Base-by-base conservation (phyloP, 1,284 basidiomycete species). In the Rugosomyces carneus region DNA sequence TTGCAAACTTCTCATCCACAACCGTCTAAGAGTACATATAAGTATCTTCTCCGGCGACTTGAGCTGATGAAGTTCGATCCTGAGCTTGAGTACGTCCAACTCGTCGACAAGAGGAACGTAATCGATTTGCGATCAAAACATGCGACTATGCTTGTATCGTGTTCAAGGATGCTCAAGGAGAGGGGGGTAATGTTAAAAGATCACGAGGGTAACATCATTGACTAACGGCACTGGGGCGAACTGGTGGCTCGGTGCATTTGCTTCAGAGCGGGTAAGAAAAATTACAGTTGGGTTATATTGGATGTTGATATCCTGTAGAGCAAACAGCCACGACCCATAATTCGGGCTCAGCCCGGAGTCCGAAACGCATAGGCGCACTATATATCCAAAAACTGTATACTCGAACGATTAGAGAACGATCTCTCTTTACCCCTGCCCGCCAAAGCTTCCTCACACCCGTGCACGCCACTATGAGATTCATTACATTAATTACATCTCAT, bases 111-210 rank as follows among this genome's bases (percentile, higher is more conserved):
- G 18, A 37, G 44, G 7, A 51, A 47, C 21, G 48, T 52, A 2
- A 39, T 9, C 7, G 42, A 51, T 29, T 20, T 55, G 5, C 10
- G 32, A 19, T 26, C 39, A 18, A 48, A 46, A 35, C 53, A 53
- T 48, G 34, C 19, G 27, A 19, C 9, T 5, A 24, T 40, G 16
- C 38, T 55, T 21, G 35, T 24, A 8, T 8, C 1, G 10, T 40
- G 45, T 37, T 11, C 49, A 5, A 23, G 24, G 6, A 47, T 49
- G 26, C 49, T 53, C 8, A 36, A 21, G 10, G 15, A 31, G 19
- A 45, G 37, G 37, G 48, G 52, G 21, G 19, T 55, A 16, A 42
- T 45, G 16, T 15, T 53, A 9, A 40, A 36, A 11, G 50, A 55
- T 39, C 46, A 48, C 27, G 44, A 53, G 32, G 47, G 52, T 16